Evolutionary conservation across 2,329 filamentous ascomycete species (phyloP).

Genomic region (Penicillium hesseltinei): DNA sequence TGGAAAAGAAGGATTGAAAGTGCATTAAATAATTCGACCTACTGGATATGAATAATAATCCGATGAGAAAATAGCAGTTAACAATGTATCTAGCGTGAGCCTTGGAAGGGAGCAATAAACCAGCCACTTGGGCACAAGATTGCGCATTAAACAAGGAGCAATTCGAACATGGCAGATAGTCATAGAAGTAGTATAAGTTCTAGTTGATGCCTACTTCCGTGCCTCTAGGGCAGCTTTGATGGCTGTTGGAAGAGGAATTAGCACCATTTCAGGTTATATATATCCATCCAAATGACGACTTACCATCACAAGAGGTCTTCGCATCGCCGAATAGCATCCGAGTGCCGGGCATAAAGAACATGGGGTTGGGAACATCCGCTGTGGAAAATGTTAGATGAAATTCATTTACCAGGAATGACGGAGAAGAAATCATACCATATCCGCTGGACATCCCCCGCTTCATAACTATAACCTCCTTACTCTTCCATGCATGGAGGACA

Average conservation of each 20-base stretch:
- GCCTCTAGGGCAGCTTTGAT: constrained; percentile 44
- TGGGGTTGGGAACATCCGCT: constrained; percentile 88
- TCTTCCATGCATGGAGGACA: constrained; percentile 89
- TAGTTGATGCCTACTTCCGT: constrained; percentile 23
- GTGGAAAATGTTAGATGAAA: constrained; percentile 10
- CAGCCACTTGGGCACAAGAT: background rate
- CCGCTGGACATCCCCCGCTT: constrained; percentile 86
- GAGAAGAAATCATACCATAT: constrained; percentile 60
- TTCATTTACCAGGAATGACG: background rate
- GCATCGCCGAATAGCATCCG: constrained; percentile 93
- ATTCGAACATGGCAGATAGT: background rate
- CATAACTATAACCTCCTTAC: constrained; percentile 89
- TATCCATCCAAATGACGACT: constrained; percentile 30
- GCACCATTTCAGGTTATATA: background rate
- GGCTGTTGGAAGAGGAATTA: constrained; percentile 28
- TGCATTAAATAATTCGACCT: background rate
- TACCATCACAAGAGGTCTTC: constrained; percentile 76
- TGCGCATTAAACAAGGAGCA: background rate
- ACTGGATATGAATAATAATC: background rate
- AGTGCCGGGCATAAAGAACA: constrained; percentile 88
- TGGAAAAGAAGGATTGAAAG: background rate
- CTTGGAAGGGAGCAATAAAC: background rate
- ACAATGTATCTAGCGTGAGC: background rate
- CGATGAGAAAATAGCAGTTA: background rate
- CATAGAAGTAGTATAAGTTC: background rate